Base-by-base conservation (phyloP, 208 protist species). In the Giardia duodenalis region DNA sequence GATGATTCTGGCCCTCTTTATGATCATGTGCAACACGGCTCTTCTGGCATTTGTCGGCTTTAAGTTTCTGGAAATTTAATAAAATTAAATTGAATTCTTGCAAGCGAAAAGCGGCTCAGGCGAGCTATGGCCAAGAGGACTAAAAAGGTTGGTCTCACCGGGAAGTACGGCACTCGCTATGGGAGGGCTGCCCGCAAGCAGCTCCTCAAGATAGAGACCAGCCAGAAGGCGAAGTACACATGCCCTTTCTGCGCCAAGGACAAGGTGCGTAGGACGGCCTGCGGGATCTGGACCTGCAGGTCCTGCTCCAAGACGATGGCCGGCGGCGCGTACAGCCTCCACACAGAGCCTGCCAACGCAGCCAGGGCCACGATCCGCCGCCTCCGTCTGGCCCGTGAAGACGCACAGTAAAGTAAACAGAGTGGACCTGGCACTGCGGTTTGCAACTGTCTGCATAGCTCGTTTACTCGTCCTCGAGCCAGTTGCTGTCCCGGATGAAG, bases 111-210 rank as follows among this genome's bases (percentile, higher is more conserved):
- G n/a, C n/a, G n/a, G n/a, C n/a, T n/a, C n/a, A n/a, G n/a, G n/a
- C n/a, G n/a, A n/a, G n/a, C n/a, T n/a, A 93, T 93, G 94, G 93
- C 93, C 48, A 99, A 99, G 95, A 97, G 97, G 93, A 99, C 98
- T 39, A 97, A 98, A 92, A 99, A 99, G 97, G 98, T 99, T 96
- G 98, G 98, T 94, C 97, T 99, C 94, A 97, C 97, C 95, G 98
- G 98, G 92, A 99, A 98, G 96, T 99, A 99, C 95, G 98, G 97
- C 94, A 97, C 97, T 94, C 97, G 98, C 94, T 99, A 99, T 95
- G 98, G 98, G 97, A 96, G 98, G 93, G 98, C 98, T 93, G 96
- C 98, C 45, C 96, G 98, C 95, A 99, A 99, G 96, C 97, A 97
- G 93, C 96, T 98, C 86, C 99, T 99, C 97, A 99, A 99, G 96